Base-by-base conservation (phyloP, 2,329 filamentous ascomycete genomes). In the Claviceps capensis region DNA sequence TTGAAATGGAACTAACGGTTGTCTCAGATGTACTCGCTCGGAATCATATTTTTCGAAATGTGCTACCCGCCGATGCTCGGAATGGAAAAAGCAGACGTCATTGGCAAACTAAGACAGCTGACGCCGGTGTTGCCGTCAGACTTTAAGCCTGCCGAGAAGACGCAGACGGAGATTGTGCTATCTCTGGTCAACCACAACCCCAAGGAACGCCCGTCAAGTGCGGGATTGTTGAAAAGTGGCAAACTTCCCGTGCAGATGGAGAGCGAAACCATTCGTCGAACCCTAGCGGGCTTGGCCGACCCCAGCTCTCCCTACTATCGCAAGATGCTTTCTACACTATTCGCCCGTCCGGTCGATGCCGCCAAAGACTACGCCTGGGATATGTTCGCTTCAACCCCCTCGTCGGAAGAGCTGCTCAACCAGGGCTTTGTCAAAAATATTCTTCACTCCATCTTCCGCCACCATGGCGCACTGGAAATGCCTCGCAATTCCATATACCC, bases 11-110 rank as follows among this genome's bases (percentile, higher is more conserved):
- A 46, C 49, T 46, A 26, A 45, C 34, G 2, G 2, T 40, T 13
- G 11, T 30, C 34, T 17, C 52, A 82, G 77, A 97, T 98, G 91
- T 98, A 93, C 64, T 96, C 91, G 0, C 75, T 98, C 43, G 93
- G 93, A 0, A 86, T 98, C 56, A 97, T 98, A 53, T 95, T 98
- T 69, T 97, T 96, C 59, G 93, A 98, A 67, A 98, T 98, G 93
- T 94, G 86, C 62, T 90, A 83, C 57, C 68, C 73, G 37, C 74
- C 79, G 0, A 78, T 83, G 68, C 73, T 83, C 63, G 81, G 80
- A 4, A 83, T 84, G 79, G 76, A 84, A 59, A 76, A 81, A 56
- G 78, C 77, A 2, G 68, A 75, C 49, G 77, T 82, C 4, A 73
- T 96, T 30, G 77, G 84, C 50, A 72, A 77, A 51, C 74, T 96